phyloP scores from a whole-genome alignment of 225 moss, liverwort and hornwort genomes.

The Anthoceros angustus region DNA sequence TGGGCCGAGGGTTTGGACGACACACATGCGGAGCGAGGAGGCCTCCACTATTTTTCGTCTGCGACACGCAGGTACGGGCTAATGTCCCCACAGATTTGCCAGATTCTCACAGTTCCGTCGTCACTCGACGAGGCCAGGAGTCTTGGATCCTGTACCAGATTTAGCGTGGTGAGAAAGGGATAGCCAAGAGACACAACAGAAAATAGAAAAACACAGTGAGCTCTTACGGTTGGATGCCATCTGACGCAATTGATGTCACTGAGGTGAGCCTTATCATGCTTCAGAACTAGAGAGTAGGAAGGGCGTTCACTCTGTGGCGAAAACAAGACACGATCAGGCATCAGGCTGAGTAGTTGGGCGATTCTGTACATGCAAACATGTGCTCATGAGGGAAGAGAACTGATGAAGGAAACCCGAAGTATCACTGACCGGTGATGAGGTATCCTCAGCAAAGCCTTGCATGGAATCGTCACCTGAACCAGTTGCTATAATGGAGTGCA shows the following conservation, averaged over 20 bases:
- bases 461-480: slow-evolving; percentile 83
- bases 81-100: slow-evolving; percentile 63
- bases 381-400: background rate
- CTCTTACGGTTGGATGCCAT: slow-evolving; percentile 78
- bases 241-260: slow-evolving; percentile 83
- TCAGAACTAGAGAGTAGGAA: slow-evolving; percentile 40
- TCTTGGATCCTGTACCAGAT: slow-evolving; percentile 42
- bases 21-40: no score
- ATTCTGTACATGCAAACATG: background rate
- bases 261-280: slow-evolving; percentile 61
- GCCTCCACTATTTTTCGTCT: background rate
- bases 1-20: no score
- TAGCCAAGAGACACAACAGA: background rate
- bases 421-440: background rate
- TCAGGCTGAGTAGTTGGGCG: background rate
- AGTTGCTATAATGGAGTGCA: slow-evolving; percentile 68
- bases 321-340: background rate
- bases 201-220: background rate
- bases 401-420: background rate
- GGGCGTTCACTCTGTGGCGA: slow-evolving; percentile 21
- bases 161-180: background rate
- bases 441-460: slow-evolving; percentile 54
- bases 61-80: background rate
- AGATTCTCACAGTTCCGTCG: slow-evolving; percentile 66
- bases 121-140: slow-evolving; percentile 75